These are phyloP conservation scores for Solanum clarkiae DNA, from an alignment of 257 asterid species.

Conservation along the genomic window DNA sequence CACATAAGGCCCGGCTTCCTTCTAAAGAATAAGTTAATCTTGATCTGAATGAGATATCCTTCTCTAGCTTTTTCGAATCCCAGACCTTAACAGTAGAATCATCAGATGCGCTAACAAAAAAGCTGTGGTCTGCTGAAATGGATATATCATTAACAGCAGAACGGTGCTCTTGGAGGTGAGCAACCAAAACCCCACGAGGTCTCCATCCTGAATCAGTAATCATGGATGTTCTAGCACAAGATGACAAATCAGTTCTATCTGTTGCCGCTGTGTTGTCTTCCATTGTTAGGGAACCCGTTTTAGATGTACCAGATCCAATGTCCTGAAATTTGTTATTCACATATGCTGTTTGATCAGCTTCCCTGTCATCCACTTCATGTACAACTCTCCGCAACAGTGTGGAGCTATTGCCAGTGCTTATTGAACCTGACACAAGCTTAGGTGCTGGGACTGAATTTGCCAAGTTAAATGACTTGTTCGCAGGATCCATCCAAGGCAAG, in stretches of 20 bases:
- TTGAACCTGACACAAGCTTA: slow-evolving; percentile 71
- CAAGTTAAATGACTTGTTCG: slow-evolving; percentile 68
- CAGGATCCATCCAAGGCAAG: slow-evolving; percentile 87
- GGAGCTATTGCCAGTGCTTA: slow-evolving; percentile 65
- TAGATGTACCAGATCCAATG: slow-evolving; percentile 44
- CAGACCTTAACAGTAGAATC: slow-evolving; percentile 96
- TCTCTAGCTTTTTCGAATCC: slow-evolving; percentile 98
- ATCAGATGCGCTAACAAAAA: slow-evolving; percentile 96
- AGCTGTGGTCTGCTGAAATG: slow-evolving; percentile 79
- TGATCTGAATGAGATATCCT: slow-evolving; percentile 95
- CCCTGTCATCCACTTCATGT: slow-evolving; percentile 90
- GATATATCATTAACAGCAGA: slow-evolving; percentile 93
- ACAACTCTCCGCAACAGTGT: slow-evolving; percentile 82
- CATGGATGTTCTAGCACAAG: slow-evolving; percentile 59
- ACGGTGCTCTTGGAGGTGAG: slow-evolving; percentile 93
- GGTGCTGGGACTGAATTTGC: slow-evolving; percentile 72
- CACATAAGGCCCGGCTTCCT: slow-evolving; percentile 82
- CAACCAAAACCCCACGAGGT: slow-evolving; percentile 98
- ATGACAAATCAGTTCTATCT: slow-evolving; percentile 53
- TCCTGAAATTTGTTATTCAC: slow-evolving; percentile 53
- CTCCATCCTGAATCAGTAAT: slow-evolving; percentile 99
- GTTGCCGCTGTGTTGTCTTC: slow-evolving; percentile 39
- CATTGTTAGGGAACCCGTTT: slow-evolving; percentile 37
- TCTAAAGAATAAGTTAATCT: slow-evolving; percentile 83
- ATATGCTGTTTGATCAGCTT: slow-evolving; percentile 56